Evolutionary conservation across 148 eudicot species (phyloP), one percentile per base, ranked within the genome.

Genomic region (Beta vulgaris): DNA sequence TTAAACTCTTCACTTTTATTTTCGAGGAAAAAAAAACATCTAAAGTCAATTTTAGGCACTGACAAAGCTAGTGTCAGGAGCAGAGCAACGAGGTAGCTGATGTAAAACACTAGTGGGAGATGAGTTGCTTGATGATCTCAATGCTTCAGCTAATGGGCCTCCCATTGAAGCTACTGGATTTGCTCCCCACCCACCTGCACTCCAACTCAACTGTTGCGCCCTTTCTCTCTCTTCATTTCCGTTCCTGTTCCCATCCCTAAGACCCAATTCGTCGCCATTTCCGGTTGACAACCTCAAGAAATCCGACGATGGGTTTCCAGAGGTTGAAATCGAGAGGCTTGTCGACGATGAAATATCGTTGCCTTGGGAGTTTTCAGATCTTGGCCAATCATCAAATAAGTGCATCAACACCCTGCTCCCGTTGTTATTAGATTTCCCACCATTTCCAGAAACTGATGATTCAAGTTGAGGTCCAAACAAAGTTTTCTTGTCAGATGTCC

Each of bases 301-400:
- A 63, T 91, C 92, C 1, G 93, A 86, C 0, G 84, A 64, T 3
- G 87, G 66, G 74, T 85, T 83, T 32, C 80, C 82, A 0, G 85
- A 86, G 26, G 80, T 84, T 11, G 96, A 87, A 8, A 91, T 88
- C 35, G 97, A 87, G 63, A 91, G 83, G 69, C 74, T 71, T 19
- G 86, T 82, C 28, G 87, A 78, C 3, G 85, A 82, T 18, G 84
- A 46, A n/a, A 72, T 26, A 21, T 63, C 15, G 69, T 68, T 65
- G 32, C 59, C 64, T n/a, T 69, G 43, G 28, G 69, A 53, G 12
- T 78, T 75, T 53, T 79, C 81, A 25, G 76, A 77, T 72, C 78
- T 73, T 0, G 92, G 94, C 97, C 93, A 90, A 70, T 88, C 96
- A 60, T 93, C 91, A 54, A 93, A 93, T 84, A 93, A 91, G 49